Conservation (phyloP, 139 green algal genomes). For the Chlorella sp. region DNA sequence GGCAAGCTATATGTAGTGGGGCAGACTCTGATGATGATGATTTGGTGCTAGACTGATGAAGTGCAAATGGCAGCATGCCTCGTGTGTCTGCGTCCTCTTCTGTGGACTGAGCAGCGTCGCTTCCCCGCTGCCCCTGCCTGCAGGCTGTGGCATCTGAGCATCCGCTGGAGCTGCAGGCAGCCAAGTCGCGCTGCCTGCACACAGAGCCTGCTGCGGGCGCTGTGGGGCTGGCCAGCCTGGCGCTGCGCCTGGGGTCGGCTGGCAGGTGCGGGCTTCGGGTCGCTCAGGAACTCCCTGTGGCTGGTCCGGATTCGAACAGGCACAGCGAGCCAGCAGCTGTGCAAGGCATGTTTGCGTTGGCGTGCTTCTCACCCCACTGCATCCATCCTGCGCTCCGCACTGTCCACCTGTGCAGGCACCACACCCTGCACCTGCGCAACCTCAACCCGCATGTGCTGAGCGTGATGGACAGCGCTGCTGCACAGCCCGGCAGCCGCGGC, state of each 20-base stretch:
- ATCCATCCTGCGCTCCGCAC: not conserved
- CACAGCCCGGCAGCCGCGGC: not conserved
- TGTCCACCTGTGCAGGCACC: not conserved
- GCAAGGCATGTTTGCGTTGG: too few species aligned
- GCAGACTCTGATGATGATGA: too few species aligned
- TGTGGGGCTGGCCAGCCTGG: conserved; percentile 42
- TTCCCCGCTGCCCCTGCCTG: too few species aligned
- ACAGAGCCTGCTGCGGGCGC: conserved; percentile 84
- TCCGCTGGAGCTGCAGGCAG: conserved; percentile 67
- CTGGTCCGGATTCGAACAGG: too few species aligned
- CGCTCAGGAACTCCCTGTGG: too few species aligned
- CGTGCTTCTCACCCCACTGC: too few species aligned
- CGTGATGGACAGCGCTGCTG: not conserved
- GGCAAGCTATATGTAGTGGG: too few species aligned
- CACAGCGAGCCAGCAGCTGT: too few species aligned
- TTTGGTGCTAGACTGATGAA: too few species aligned
- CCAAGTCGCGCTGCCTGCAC: conserved; percentile 81
- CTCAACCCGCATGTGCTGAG: conserved; percentile 71
- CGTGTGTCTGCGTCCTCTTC: too few species aligned
- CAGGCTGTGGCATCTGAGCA: not conserved
- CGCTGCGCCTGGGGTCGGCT: not conserved
- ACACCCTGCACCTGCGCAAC: conserved; percentile 68
- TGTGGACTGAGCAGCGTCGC: too few species aligned
- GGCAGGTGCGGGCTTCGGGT: not conserved
- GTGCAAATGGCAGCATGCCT: too few species aligned